A percentile compares a stretch with the other conserved stretches of the same genome.
Evolutionary conservation across 257 asterid species (phyloP).

Genomic region (Przewalskia tangutica): DNA sequence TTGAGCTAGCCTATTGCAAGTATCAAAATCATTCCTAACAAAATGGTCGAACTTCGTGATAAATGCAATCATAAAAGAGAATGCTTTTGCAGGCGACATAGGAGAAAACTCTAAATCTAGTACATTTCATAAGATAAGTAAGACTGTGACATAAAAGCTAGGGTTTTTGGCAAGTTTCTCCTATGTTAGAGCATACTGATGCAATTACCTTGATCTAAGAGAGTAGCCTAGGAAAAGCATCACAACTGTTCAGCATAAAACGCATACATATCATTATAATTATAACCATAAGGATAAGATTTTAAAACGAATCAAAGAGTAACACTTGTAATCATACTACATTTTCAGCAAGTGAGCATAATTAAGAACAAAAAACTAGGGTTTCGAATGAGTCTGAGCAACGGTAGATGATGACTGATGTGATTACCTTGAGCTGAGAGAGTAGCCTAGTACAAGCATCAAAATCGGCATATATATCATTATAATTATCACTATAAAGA

Average conservation of each 20-base stretch:
- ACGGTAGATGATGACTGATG: too few relatives aligned
- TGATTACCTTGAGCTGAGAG: slow-evolving; percentile 61
- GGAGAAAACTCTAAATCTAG: background rate
- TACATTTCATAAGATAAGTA: background rate
- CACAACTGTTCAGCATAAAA: slow-evolving; percentile 19
- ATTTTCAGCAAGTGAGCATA: background rate
- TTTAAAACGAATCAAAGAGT: background rate
- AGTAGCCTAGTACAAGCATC: slow-evolving; percentile 48
- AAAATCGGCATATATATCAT: slow-evolving; percentile 26
- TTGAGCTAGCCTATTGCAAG: slow-evolving; percentile 58
- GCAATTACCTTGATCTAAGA: slow-evolving; percentile 63
- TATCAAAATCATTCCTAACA: slow-evolving; percentile 49
- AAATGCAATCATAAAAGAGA: background rate
- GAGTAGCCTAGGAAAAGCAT: slow-evolving; percentile 42
- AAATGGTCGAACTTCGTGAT: slow-evolving; percentile 22
- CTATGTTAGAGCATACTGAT: too few relatives aligned
- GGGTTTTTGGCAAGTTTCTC: background rate
- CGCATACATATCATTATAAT: slow-evolving; percentile 7
- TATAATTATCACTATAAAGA: background rate
- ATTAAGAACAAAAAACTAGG: background rate
- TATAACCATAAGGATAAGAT: background rate
- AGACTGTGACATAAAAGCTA: background rate
- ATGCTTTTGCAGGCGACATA: background rate
- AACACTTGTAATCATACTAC: background rate
- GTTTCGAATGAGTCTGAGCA: background rate